phyloP scores from a whole-genome alignment of 192 early-diverging fungal genomes.

The Backusella psychrophila region DNA sequence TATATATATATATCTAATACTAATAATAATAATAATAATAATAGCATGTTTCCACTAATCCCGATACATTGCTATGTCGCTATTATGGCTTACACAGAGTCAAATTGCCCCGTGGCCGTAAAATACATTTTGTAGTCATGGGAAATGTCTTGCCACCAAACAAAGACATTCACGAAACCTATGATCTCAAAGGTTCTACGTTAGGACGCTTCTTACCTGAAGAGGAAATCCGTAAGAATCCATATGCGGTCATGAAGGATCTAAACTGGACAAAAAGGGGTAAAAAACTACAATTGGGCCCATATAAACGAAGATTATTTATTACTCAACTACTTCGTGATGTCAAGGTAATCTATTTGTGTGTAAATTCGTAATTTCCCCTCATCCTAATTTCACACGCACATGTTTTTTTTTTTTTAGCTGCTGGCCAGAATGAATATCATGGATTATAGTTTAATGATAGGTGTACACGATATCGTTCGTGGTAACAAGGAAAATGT shows the following conservation, averaged over 20 bases:
- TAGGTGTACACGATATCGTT: constrained; percentile 91
- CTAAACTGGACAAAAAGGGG: constrained; percentile 86
- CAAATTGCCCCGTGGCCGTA: constrained; percentile 86
- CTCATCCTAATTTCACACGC: constrained; percentile 28
- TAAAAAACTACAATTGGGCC: constrained; percentile 78
- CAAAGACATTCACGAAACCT: constrained; percentile 96
- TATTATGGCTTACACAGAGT: constrained; percentile 96
- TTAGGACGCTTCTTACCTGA: constrained; percentile 81
- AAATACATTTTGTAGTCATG: constrained; percentile 99
- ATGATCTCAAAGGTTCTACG: constrained; percentile 94
- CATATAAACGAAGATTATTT: constrained; percentile 76
- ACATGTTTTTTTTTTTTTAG: neutral
- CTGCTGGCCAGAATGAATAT: constrained; percentile 41
- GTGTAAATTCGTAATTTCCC: neutral
- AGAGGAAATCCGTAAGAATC: constrained; percentile 76
- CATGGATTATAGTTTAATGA: constrained; percentile 96
- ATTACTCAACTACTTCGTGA: constrained; percentile 87
- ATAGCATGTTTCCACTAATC: constrained; percentile 82
- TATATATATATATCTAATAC: neutral
- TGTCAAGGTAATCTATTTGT: constrained; percentile 58
- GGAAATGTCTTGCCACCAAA: constrained; percentile 97
- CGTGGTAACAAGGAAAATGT: constrained; percentile 89
- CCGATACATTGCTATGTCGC: constrained; percentile 87
- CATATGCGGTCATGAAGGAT: constrained; percentile 93
- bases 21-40: neutral